Evolutionary conservation across 805 yeast genomes (phyloP).

Genomic region (Myxozyma sirexii): DNA sequence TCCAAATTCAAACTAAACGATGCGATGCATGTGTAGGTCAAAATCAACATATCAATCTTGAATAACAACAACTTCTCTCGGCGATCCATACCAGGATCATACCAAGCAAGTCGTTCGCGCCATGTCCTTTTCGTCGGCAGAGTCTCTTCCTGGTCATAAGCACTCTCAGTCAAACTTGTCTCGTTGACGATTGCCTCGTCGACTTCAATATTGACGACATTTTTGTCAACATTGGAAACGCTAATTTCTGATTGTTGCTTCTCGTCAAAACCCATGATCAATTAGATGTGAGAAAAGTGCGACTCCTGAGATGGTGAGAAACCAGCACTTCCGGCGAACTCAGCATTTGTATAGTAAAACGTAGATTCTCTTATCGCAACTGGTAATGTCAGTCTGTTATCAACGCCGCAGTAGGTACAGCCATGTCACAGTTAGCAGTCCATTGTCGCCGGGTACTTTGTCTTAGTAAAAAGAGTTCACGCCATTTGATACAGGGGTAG

Average conservation of each 20-base stretch:
- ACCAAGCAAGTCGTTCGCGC: slow-evolving; percentile 37
- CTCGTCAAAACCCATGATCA: background rate
- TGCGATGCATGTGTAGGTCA: slow-evolving; percentile 39
- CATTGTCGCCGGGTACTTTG: too few species aligned
- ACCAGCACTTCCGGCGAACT: too few species aligned
- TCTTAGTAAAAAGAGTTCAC: too few species aligned
- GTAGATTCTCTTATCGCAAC: too few species aligned
- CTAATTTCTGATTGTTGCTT: background rate
- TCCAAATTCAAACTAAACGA: slow-evolving; percentile 19
- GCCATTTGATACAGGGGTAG: too few species aligned
- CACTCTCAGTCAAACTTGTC: background rate
- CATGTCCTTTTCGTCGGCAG: slow-evolving; percentile 1
- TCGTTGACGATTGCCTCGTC: background rate
- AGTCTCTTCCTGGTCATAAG: background rate
- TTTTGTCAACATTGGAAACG: background rate
- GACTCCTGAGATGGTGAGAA: too few species aligned
- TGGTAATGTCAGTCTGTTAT: too few species aligned
- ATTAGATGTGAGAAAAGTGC: background rate
- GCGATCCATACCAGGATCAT: slow-evolving; percentile 37
- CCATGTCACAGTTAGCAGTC: too few species aligned
- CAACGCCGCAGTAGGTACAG: too few species aligned
- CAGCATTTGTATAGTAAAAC: too few species aligned
- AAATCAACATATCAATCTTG: slow-evolving; percentile 43
- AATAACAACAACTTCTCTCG: slow-evolving; percentile 41
- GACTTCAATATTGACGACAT: background rate